phyloP scores from a whole-genome alignment of 805 yeast genomes.

The Candida methanosorbosa region DNA sequence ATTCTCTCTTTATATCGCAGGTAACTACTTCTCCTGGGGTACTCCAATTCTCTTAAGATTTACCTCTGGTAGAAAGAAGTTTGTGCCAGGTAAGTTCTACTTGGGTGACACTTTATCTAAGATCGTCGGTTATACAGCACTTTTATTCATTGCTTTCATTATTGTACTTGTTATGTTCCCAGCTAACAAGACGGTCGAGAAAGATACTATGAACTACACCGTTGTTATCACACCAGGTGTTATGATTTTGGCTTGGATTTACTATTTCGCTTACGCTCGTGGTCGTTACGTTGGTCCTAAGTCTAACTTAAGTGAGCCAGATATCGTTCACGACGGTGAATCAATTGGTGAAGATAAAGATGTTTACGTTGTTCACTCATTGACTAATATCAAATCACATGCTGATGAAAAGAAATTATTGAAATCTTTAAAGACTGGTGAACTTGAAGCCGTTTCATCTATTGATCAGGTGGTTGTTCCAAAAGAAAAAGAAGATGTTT shows the following conservation, averaged over 20 bases:
- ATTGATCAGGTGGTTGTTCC: no score
- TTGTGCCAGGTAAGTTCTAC: constrained; percentile 60
- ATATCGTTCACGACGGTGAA: constrained; percentile 14
- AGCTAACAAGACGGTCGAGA: constrained; percentile 27
- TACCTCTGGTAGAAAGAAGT: constrained; percentile 39
- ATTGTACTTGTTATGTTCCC: constrained; percentile 61
- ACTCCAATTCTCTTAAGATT: constrained; percentile 48
- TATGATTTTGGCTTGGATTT: constrained; percentile 45
- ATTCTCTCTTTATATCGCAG: constrained; percentile 54
- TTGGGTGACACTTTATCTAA: constrained; percentile 47
- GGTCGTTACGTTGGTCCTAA: constrained; percentile 51
- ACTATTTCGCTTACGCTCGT: constrained; percentile 45
- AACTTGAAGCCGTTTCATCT: constrained; percentile 12
- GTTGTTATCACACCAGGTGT: constrained; percentile 49
- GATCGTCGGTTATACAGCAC: constrained; percentile 36
- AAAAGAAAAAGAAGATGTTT: no score
- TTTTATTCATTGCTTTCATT: constrained; percentile 41
- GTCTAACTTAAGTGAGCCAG: constrained; percentile 18
- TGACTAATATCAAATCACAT: constrained; percentile 5
- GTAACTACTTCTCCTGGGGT: constrained; percentile 57
- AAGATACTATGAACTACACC: constrained; percentile 59
- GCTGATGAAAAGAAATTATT: constrained; percentile 11
- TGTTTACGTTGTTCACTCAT: constrained; percentile 11
- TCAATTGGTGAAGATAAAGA: constrained; percentile 11
- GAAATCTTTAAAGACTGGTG: constrained; percentile 11